Evolutionary conservation across 176 grass and related monocot species (phyloP).

Genomic region (Echinochloa phyllopogon): DNA sequence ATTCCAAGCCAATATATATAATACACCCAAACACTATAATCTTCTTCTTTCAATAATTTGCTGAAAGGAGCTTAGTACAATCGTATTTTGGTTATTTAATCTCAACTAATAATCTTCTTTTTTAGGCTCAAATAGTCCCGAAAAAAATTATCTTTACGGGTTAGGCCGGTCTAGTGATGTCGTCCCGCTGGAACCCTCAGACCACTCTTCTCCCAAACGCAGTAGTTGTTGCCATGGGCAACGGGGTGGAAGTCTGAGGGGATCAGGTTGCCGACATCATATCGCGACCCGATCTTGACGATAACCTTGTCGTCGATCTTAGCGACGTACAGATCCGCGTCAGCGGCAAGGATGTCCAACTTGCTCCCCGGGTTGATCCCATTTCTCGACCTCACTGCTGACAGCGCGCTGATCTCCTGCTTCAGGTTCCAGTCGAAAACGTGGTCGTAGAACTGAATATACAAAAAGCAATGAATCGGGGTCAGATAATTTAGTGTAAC

Average conservation of each 20-base stretch:
- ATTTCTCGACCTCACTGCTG: constrained; percentile 56
- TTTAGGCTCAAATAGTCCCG: constrained; percentile 19
- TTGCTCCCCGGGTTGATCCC: constrained; percentile 59
- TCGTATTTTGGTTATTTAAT: constrained; percentile 22
- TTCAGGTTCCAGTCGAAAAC: constrained; percentile 82
- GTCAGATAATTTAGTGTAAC: neutral
- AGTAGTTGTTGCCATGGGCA: constrained; percentile 72
- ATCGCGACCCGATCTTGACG: constrained; percentile 63
- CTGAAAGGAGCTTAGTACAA: constrained; percentile 7
- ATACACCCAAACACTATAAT: neutral
- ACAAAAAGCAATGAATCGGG: neutral
- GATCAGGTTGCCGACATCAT: constrained; percentile 65
- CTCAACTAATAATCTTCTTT: constrained; percentile 9
- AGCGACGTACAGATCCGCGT: constrained; percentile 64
- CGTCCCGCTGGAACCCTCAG: constrained; percentile 24
- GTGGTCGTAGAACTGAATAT: constrained; percentile 77
- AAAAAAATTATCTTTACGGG: neutral
- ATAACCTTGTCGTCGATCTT: constrained; percentile 72
- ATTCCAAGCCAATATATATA: neutral
- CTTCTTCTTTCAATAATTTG: constrained; percentile 15
- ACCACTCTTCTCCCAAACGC: constrained; percentile 74
- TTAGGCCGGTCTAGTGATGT: constrained; percentile 14
- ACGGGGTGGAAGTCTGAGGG: constrained; percentile 65
- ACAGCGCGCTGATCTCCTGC: constrained; percentile 56
- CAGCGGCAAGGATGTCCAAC: constrained; percentile 60